A percentile compares a stretch with the other conserved stretches of the same genome.
Conservation (phyloP, 2,329 filamentous ascomycete genomes). For the Colletotrichum sublineola region DNA sequence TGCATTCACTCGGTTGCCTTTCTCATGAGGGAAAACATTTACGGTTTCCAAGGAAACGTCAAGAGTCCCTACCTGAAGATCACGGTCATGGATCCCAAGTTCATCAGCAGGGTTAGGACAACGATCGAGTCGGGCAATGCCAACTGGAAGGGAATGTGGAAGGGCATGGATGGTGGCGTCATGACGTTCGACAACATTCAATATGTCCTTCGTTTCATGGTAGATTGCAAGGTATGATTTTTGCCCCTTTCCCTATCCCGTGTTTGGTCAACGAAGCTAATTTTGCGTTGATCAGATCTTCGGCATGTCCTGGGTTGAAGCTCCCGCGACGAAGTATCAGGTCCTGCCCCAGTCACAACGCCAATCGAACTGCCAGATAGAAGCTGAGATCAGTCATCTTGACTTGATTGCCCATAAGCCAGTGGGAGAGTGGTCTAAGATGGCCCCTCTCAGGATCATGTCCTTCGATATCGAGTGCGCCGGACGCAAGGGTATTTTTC, state of each 20-base stretch:
- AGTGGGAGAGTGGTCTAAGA: slow-evolving; percentile 96
- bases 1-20: slow-evolving; percentile 86
- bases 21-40: slow-evolving; percentile 89
- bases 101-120: slow-evolving; percentile 80
- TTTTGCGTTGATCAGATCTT: slow-evolving; percentile 68
- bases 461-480: slow-evolving; percentile 99
- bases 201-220: slow-evolving; percentile 97
- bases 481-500: slow-evolving; percentile 96
- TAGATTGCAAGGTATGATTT: slow-evolving; percentile 83
- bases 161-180: slow-evolving; percentile 75
- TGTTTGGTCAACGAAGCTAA: slow-evolving; percentile 17
- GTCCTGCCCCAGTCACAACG: slow-evolving; percentile 75
- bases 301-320: slow-evolving; percentile 98
- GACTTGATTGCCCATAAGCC: slow-evolving; percentile 89
- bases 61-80: slow-evolving; percentile 95
- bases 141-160: slow-evolving; percentile 95
- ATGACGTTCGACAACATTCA: slow-evolving; percentile 96
- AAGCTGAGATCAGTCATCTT: slow-evolving; percentile 85
- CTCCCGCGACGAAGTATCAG: slow-evolving; percentile 78
- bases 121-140: slow-evolving; percentile 81
- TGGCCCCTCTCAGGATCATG: slow-evolving; percentile 91
- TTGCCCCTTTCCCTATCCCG: too few species aligned
- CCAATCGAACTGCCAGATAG: slow-evolving; percentile 96
- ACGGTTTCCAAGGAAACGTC: slow-evolving; percentile 92
- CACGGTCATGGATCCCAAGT: slow-evolving; percentile 89